These are phyloP conservation scores for Hansfordia pulvinata DNA, from an alignment of 2,329 filamentous ascomycete species.

Conservation along the genomic window DNA sequence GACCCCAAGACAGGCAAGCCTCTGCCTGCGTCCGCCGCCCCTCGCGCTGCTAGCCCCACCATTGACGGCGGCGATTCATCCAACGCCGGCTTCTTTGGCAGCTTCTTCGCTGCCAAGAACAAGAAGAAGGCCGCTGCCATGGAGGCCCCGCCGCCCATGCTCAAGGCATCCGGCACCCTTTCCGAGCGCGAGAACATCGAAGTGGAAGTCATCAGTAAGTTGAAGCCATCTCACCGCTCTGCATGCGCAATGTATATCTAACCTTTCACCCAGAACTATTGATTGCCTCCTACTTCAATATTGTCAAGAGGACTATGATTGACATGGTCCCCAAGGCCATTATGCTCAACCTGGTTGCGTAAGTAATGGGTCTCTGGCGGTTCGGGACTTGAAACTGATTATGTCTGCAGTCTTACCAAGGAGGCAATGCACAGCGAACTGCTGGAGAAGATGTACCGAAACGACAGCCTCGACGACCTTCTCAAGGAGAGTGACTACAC, in stretches of 20 bases:
- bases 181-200: constrained; percentile 92
- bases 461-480: constrained; percentile 78
- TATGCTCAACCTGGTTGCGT: constrained; percentile 94
- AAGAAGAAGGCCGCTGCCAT: constrained; percentile 99
- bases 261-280: constrained; percentile 90
- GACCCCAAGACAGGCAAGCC: constrained; percentile 98
- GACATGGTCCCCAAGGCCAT: constrained; percentile 99
- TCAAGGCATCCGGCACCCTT: constrained; percentile 88
- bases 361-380: constrained; percentile 26
- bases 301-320: constrained; percentile 96
- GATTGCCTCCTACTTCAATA: constrained; percentile 96
- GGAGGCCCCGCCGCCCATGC: constrained; percentile 82
- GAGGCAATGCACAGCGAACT: constrained; percentile 98
- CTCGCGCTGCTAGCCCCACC: constrained; percentile 65
- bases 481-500: constrained; percentile 99
- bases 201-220: constrained; percentile 94
- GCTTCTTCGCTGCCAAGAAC: constrained; percentile 98
- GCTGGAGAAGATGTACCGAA: constrained; percentile 93
- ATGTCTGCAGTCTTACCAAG: constrained; percentile 61
- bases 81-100: constrained; percentile 86
- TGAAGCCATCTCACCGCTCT: too few species aligned
- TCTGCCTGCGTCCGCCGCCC: constrained; percentile 50
- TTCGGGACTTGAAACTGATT: constrained; percentile 5
- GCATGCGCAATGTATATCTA: too few species aligned
- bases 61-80: constrained; percentile 30